Evolutionary conservation across 2,329 filamentous ascomycete species (phyloP).

Genomic region (Plenodomus biglobosus): DNA sequence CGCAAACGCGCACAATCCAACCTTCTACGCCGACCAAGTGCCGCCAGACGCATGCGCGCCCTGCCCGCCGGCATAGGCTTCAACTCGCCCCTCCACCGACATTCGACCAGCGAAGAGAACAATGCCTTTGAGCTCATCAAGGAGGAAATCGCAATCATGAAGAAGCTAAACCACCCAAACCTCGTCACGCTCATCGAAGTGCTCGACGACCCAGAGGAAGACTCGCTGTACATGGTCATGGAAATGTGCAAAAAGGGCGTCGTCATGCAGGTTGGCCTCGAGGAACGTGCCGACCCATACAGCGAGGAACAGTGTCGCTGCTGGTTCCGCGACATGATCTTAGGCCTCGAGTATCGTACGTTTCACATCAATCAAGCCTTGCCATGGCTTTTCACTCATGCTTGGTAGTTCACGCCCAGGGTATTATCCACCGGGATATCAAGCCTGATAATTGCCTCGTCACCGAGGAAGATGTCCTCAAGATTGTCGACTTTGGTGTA

Average conservation of each 20-base stretch:
- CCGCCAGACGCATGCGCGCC: slow-evolving; percentile 56
- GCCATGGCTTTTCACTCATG: slow-evolving; percentile 15
- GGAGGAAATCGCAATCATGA: slow-evolving; percentile 98
- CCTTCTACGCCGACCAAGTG: slow-evolving; percentile 68
- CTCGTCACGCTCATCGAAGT: slow-evolving; percentile 93
- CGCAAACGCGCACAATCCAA: slow-evolving; percentile 89
- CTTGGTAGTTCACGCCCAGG: slow-evolving; percentile 78
- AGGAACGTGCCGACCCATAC: slow-evolving; percentile 80
- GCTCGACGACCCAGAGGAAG: slow-evolving; percentile 90
- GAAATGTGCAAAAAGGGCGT: slow-evolving; percentile 99
- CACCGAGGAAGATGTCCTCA: slow-evolving; percentile 88
- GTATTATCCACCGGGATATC: slow-evolving; percentile 93
- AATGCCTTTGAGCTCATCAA: slow-evolving; percentile 84
- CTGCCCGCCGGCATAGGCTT: slow-evolving; percentile 57
- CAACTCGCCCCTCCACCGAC: slow-evolving; percentile 65
- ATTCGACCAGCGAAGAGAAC: slow-evolving; percentile 58
- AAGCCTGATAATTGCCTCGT: slow-evolving; percentile 96
- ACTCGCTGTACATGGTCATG: slow-evolving; percentile 97
- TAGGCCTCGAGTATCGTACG: slow-evolving; percentile 90
- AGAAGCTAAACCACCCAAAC: slow-evolving; percentile 93
- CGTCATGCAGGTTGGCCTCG: slow-evolving; percentile 92
- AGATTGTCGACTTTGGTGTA: slow-evolving; percentile 98
- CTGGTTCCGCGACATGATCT: slow-evolving; percentile 92
- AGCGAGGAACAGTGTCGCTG: slow-evolving; percentile 77
- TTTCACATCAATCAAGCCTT: slow-evolving; percentile 21